Percentiles rank a stretch among this genome's conserved stretches.
phyloP scores from a whole-genome alignment of 2,329 filamentous ascomycete genomes.

The Spiromastix sp. region DNA sequence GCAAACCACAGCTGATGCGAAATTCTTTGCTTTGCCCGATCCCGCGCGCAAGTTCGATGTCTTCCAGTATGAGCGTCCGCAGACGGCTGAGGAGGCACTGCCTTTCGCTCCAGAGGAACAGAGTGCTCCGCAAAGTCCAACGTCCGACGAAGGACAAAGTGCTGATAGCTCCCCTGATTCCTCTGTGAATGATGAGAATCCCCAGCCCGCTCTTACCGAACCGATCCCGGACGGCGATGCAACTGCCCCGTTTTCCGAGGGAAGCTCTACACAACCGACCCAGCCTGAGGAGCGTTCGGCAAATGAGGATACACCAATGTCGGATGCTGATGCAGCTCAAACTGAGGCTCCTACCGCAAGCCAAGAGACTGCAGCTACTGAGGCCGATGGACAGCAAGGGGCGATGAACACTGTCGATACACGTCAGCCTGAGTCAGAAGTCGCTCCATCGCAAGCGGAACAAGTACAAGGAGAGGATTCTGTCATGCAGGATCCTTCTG shows the following conservation, averaged over 20 bases:
- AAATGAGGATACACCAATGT: background rate
- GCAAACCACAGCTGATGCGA: conserved; percentile 20
- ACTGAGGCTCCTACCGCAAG: conserved; percentile 2
- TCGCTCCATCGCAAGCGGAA: too few species aligned
- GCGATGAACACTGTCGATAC: too few species aligned
- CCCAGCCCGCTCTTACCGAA: background rate
- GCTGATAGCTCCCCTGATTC: background rate
- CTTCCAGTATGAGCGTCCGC: conserved; percentile 17
- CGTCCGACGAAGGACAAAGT: background rate
- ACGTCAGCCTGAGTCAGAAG: too few species aligned
- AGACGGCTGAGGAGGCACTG: background rate
- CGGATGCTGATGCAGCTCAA: conserved; percentile 7
- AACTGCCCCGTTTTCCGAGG: conserved; percentile 11
- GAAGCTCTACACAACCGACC: conserved; percentile 9
- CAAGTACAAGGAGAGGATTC: too few species aligned
- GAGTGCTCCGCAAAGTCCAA: background rate
- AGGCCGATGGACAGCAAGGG: background rate
- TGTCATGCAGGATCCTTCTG: conserved; percentile 9
- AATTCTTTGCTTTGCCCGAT: conserved; percentile 27
- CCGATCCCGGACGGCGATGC: conserved; percentile 15
- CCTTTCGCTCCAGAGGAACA: background rate
- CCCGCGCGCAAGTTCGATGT: conserved; percentile 14
- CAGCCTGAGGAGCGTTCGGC: conserved; percentile 5
- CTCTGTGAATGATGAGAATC: background rate
- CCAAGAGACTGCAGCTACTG: background rate